Percentiles rank a stretch among this genome's conserved stretches.
Conservation (phyloP, 148 eudicot species). For the Cornus florida region DNA sequence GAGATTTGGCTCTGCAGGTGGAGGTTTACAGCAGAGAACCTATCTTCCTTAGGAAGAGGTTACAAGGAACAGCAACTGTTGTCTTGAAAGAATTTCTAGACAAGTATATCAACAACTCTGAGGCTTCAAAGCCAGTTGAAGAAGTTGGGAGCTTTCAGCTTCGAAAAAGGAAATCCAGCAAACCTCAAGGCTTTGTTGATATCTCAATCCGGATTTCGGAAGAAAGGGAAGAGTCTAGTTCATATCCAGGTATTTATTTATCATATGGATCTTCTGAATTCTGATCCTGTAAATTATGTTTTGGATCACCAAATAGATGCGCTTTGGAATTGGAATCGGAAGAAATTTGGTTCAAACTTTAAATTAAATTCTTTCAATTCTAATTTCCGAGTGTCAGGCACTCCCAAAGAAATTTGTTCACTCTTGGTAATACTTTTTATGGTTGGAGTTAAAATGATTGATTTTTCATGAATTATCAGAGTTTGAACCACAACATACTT, state of each 20-base stretch:
- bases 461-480: too few relatives aligned
- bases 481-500: too few relatives aligned
- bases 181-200: conserved; percentile 80
- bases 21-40: conserved; percentile 86
- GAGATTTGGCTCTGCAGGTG: conserved; percentile 47
- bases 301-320: too few relatives aligned
- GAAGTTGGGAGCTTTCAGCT: conserved; percentile 87
- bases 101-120: conserved; percentile 37
- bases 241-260: conserved; percentile 37
- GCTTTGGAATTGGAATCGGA: too few relatives aligned
- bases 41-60: conserved; percentile 64
- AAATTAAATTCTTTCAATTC: too few relatives aligned
- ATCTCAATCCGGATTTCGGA: conserved; percentile 64
- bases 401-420: too few relatives aligned
- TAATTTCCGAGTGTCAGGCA: too few relatives aligned
- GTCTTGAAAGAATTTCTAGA: conserved; percentile 61
- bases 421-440: too few relatives aligned
- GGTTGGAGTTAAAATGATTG: too few relatives aligned
- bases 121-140: conserved; percentile 41
- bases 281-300: too few relatives aligned
- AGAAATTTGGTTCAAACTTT: too few relatives aligned
- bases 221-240: conserved; percentile 45
- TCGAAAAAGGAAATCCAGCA: conserved; percentile 48
- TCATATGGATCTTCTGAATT: too few relatives aligned
- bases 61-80: conserved; percentile 60